Percentiles rank a stretch among this genome's conserved stretches.
Conservation (phyloP, 2,329 filamentous ascomycete species). For the Alternaria angustiovoidea region DNA sequence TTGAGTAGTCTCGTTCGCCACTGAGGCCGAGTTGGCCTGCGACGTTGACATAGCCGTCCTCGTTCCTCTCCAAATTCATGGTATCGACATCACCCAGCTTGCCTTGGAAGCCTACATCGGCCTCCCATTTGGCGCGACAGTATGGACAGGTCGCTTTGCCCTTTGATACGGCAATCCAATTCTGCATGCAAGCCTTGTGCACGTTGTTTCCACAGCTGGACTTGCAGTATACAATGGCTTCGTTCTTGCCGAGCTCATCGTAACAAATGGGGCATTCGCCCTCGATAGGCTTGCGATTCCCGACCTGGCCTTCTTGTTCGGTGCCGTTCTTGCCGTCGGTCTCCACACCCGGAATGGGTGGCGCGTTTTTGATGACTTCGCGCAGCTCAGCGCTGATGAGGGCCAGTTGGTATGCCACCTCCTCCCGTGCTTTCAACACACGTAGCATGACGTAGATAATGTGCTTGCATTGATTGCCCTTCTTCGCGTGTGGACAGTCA, state of each 20-base stretch:
- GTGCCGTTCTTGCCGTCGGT: conserved; percentile 40
- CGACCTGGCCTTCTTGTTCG: conserved; percentile 37
- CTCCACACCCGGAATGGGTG: conserved; percentile 56
- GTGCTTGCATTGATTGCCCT: conserved; percentile 71
- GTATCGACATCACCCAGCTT: conserved; percentile 55
- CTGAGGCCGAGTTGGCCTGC: conserved; percentile 68
- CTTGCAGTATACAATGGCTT: conserved; percentile 62
- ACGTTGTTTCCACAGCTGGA: conserved; percentile 69
- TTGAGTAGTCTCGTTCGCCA: conserved; percentile 50
- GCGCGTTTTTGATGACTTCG: conserved; percentile 63
- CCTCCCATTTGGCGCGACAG: conserved; percentile 65
- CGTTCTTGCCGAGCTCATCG: conserved; percentile 44
- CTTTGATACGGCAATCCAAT: conserved; percentile 54
- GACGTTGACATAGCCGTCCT: conserved; percentile 70
- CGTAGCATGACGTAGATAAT: conserved; percentile 67
- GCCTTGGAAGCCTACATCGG: conserved; percentile 52
- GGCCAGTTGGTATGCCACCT: conserved; percentile 67
- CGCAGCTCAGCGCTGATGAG: conserved; percentile 66
- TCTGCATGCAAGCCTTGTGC: conserved; percentile 65
- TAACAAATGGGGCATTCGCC: conserved; percentile 70
- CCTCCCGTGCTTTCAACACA: conserved; percentile 63
- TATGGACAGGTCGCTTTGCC: conserved; percentile 66
- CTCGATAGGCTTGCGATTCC: conserved; percentile 66
- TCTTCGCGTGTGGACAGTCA: conserved; percentile 62
- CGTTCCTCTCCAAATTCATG: conserved; percentile 52